Base-by-base conservation (phyloP, 331 rosid genomes). In the Acacia pycnantha region DNA sequence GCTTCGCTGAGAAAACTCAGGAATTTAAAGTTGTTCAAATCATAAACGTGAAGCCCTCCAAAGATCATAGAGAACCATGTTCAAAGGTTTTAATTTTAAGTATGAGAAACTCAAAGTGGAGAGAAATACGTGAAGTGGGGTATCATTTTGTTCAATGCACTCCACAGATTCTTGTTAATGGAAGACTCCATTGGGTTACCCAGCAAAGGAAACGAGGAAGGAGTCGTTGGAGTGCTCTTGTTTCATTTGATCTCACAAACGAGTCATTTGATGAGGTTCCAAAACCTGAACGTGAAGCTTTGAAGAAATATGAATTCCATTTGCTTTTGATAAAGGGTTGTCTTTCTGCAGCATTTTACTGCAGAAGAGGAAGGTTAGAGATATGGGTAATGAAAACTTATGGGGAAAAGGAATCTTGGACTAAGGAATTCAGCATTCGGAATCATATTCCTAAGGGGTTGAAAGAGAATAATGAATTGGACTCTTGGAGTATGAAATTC, bases 121-220 rank as follows among this genome's bases (percentile, higher is more conserved):
- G 86, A 73, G 80, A 84, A 19, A 27, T 85, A 19, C 89, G 88
- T 0, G 51, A 51, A 56, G 53, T 78, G 6, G 1, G 40, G 13
- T 74, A 83, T 31, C 79, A 79, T 40, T 80, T 85, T 40, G 84
- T 74, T 74, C 81, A 75, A 5, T 77, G 88, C 14, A 83, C 86
- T 26, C 68, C 85, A 2, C 86, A 85, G 59, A 81, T 85, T 6
- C 65, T 78, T 46, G 88, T 84, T 71, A 78, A 84, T 19, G 93
- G 88, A 14, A 82, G 93, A 26, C 88, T 89, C 68, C 90, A 85
- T 44, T 89, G 93, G 93, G 82, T 84, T 11, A 76, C 89, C 51
- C 67, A 77, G 46, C 82, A 76, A 1, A 59, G 73, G 50, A 79
- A 84, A 11, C n/a, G 74, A 19, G 61, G 31, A 29, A 61, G 77